Conservation (phyloP, 2,329 filamentous ascomycete genomes). For the Cladophialophora chaetospira region DNA sequence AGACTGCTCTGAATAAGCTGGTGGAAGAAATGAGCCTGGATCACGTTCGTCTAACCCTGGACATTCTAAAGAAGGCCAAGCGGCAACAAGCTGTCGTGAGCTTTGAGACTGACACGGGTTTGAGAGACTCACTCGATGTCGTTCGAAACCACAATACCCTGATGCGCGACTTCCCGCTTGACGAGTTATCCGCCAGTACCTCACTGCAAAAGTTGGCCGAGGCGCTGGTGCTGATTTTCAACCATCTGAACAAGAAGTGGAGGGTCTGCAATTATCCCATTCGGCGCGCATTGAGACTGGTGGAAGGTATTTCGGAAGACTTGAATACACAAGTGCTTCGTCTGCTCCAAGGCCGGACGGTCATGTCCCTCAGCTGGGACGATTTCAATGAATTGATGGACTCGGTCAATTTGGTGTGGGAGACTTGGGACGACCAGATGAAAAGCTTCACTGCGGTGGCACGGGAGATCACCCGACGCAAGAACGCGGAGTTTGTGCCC, state of each 20-base stretch:
- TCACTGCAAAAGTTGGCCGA: constrained; percentile 87
- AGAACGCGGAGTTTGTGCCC: constrained; percentile 97
- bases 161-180: constrained; percentile 96
- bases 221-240: constrained; percentile 85
- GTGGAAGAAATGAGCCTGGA: constrained; percentile 85
- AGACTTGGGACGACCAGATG: constrained; percentile 89
- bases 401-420: constrained; percentile 81
- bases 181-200: constrained; percentile 90
- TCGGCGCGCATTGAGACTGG: constrained; percentile 84
- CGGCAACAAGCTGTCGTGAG: constrained; percentile 97
- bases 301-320: constrained; percentile 94
- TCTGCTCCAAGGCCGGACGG: constrained; percentile 78
- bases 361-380: constrained; percentile 89
- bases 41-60: constrained; percentile 85
- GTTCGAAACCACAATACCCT: constrained; percentile 99
- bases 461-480: constrained; percentile 86
- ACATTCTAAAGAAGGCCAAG: constrained; percentile 95
- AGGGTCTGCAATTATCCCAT: constrained; percentile 96
- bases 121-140: constrained; percentile 93
- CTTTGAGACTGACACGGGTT: constrained; percentile 90
- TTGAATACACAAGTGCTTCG: constrained; percentile 83
- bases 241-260: constrained; percentile 95
- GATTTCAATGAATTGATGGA: constrained; percentile 88
- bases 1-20: constrained; percentile 87
- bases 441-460: constrained; percentile 98